A percentile compares a stretch with the other conserved stretches of the same genome.
These are phyloP conservation scores for Kodamaea hsintzibuensis DNA, from an alignment of 805 yeast genomes.

Conservation along the genomic window DNA sequence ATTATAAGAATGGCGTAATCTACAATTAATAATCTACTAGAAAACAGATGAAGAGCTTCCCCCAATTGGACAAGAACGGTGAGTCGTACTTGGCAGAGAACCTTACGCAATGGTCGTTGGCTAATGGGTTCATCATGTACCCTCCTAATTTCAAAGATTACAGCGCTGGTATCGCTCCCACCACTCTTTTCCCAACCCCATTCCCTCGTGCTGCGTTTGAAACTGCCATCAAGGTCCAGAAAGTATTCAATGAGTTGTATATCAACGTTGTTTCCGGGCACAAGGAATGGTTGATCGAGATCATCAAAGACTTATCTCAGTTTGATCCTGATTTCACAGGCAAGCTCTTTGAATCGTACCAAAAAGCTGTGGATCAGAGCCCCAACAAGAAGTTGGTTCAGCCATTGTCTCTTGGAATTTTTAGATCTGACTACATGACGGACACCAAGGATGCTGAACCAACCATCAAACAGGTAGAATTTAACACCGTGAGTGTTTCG, in stretches of 20 bases:
- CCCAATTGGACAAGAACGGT: slow-evolving; percentile 28
- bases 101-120: slow-evolving; percentile 72
- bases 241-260: slow-evolving; percentile 70
- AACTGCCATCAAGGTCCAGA: slow-evolving; percentile 66
- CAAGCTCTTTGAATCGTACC: slow-evolving; percentile 62
- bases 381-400: slow-evolving; percentile 47
- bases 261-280: slow-evolving; percentile 58
- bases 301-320: slow-evolving; percentile 53
- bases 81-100: slow-evolving; percentile 40
- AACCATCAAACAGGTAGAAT: slow-evolving; percentile 87
- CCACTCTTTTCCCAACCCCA: slow-evolving; percentile 89
- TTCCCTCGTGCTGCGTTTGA: slow-evolving; percentile 69
- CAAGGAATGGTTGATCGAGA: slow-evolving; percentile 60
- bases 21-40: not conserved
- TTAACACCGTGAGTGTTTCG: slow-evolving; percentile 93
- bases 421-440: slow-evolving; percentile 85
- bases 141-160: slow-evolving; percentile 54
- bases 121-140: slow-evolving; percentile 82
- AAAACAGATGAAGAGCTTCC: slow-evolving; percentile 28
- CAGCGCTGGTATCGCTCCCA: slow-evolving; percentile 71
- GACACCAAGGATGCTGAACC: slow-evolving; percentile 34
- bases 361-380: slow-evolving; percentile 47
- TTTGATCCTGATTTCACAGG: slow-evolving; percentile 83
- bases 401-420: slow-evolving; percentile 74
- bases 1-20: slow-evolving; percentile 7